A percentile compares a stretch with the other conserved stretches of the same genome.
phyloP scores from a whole-genome alignment of 306 rosid genomes.

The Acmispon strigosus region DNA sequence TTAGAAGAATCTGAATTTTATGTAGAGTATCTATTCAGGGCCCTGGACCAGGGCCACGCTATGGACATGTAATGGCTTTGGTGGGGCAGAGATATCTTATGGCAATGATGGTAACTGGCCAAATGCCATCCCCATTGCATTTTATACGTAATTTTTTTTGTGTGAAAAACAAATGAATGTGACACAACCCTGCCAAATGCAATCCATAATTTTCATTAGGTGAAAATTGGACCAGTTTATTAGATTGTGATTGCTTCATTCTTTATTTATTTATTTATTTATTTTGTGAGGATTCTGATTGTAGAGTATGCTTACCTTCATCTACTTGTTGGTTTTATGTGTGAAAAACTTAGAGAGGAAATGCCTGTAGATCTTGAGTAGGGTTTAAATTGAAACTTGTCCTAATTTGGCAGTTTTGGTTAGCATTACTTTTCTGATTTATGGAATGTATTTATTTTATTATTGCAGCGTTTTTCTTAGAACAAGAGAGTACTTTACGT shows the following conservation, averaged over 20 bases:
- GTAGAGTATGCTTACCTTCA: slow-evolving; percentile 9
- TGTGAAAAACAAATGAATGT: slow-evolving; percentile 4
- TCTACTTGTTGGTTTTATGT: slow-evolving; percentile 8
- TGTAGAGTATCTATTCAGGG: slow-evolving; percentile 98
- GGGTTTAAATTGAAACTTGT: slow-evolving; percentile 3
- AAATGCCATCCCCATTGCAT: not conserved
- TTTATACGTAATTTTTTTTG: slow-evolving; percentile 1
- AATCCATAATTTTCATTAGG: not conserved
- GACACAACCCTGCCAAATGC: not conserved
- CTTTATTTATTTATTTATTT: not conserved
- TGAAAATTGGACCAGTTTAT: not conserved
- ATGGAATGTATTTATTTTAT: not conserved
- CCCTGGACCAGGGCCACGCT: slow-evolving; percentile 99
- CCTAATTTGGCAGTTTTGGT: not conserved
- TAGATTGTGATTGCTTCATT: slow-evolving; percentile 1
- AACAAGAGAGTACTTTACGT: not conserved
- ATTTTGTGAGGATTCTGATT: not conserved
- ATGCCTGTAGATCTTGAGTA: not conserved
- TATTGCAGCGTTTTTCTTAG: not conserved
- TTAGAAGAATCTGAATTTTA: slow-evolving; percentile 31
- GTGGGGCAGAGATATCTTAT: slow-evolving; percentile 99
- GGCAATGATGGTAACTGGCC: slow-evolving; percentile 90
- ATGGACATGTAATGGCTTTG: slow-evolving; percentile 99
- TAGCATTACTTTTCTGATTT: too few species aligned
- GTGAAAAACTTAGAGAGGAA: slow-evolving; percentile 7